Percentiles rank a stretch among this genome's conserved stretches.
Conservation (phyloP, 2,329 filamentous ascomycete species). For the Plenodomus lindquistii region DNA sequence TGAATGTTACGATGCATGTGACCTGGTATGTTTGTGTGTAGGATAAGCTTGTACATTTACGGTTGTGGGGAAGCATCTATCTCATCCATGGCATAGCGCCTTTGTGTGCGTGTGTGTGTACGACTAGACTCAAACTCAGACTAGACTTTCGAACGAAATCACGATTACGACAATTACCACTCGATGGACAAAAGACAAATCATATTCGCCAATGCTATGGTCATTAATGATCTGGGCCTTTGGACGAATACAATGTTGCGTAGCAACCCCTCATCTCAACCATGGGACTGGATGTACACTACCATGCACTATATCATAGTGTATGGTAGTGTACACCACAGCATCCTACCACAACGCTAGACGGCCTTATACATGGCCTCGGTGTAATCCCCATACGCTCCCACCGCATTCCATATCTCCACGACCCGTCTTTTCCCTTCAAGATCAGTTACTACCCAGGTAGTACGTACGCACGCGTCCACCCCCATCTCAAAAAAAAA, state of each 20-base stretch:
- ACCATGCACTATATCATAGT: not conserved
- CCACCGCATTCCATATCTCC: too few relatives aligned
- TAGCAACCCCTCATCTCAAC: not conserved
- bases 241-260: not conserved
- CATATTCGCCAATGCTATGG: not conserved
- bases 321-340: not conserved
- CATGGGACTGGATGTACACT: not conserved
- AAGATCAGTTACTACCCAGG: too few relatives aligned
- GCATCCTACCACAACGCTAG: not conserved
- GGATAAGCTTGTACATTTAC: conserved; percentile 7
- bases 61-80: not conserved
- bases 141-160: conserved; percentile 15
- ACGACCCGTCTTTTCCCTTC: too few relatives aligned
- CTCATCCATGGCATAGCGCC: conserved; percentile 7
- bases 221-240: not conserved
- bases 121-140: not conserved
- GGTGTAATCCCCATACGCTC: too few relatives aligned
- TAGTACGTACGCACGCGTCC: too few relatives aligned
- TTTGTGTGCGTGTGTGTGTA: conserved; percentile 1
- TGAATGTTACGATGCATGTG: not conserved
- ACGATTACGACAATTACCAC: not conserved
- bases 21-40: conserved; percentile 9
- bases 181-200: not conserved
- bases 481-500: not conserved
- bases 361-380: too few relatives aligned